A percentile compares a stretch with the other conserved stretches of the same genome.
phyloP scores from a whole-genome alignment of 2,329 filamentous ascomycete genomes.

The Alternaria brassicae region DNA sequence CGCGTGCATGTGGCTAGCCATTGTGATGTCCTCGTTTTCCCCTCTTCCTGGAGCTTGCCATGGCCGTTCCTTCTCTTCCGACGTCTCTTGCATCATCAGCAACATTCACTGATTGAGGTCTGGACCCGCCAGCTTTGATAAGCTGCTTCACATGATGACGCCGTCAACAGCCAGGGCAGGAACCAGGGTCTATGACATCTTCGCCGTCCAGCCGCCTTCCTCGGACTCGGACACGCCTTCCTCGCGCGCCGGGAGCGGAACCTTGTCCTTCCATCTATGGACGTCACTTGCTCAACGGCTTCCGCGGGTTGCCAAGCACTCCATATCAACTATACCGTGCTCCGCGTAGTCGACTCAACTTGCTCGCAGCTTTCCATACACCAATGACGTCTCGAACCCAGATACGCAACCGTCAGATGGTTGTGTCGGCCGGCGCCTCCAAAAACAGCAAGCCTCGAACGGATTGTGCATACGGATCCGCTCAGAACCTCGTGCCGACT shows the following conservation, averaged over 20 bases:
- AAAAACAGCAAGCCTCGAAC: neutral
- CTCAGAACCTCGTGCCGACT: neutral
- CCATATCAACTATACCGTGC: neutral
- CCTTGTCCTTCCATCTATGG: neutral
- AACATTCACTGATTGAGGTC: neutral
- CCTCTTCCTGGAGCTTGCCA: neutral
- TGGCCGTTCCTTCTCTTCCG: neutral
- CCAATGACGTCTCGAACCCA: neutral
- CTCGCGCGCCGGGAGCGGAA: constrained; percentile 2
- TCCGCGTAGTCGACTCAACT: neutral
- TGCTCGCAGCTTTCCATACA: neutral
- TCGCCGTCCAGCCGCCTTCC: constrained; percentile 3
- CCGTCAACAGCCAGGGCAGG: neutral
- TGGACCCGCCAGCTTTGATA: neutral
- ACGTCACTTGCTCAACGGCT: neutral
- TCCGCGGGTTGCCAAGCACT: constrained; percentile 3
- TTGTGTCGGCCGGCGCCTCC: neutral
- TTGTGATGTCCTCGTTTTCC: neutral
- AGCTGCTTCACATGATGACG: constrained; percentile 4
- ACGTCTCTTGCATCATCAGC: neutral
- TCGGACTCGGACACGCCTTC: constrained; percentile 6
- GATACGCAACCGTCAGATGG: neutral
- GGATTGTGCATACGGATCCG: neutral
- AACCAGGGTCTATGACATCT: constrained; percentile 7
- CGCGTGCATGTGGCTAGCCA: neutral